Base-by-base conservation (phyloP, 2,329 filamentous ascomycete genomes). In the Aureobasidium leucospermi region DNA sequence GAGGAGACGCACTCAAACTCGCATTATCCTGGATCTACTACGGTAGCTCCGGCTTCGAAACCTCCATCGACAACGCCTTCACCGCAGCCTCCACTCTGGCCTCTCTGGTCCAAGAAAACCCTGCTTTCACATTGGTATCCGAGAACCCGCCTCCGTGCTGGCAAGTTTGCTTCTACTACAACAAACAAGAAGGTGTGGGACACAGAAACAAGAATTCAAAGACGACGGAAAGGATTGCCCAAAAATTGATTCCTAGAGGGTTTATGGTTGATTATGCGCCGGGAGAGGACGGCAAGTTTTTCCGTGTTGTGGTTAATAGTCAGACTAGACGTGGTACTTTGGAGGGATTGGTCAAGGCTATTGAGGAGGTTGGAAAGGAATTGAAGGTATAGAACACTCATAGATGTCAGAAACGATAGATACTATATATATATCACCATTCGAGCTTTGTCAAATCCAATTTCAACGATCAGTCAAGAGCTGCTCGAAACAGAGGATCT, bases 151-250 rank as follows among this genome's bases (percentile, higher is more conserved):
- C 92, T 48, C 89, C 90, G 0, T 97, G 93, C 74, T 76, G 96
- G 70, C 94, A 97, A 75, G 88, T 97, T 23, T 96, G 93, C 77
- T 97, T 97, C 73, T 96, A 96, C 72, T 91, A 89, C 68, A 83
- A 83, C 0, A 77, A 77, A 1, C 83, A 85, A 2, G 67, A 72
- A 60, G 63, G 88, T 59, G 68, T 23, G 23, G 23, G 23, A 23
- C 23, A 72, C 1, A 74, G 65, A 62, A 72, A 65, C 64, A 71
- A 69, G 55, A 87, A 86, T 68, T 80, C 79, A 55, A 75, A 71
- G 65, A 69, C 78, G 6, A 89, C 86, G 4, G 78, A 77, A 64
- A 71, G 74, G 41, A 79, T 88, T 49, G 79, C 80, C 6, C 72
- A 76, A 60, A 74, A 70, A 31, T 72, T 89, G 64, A 76, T 88